Evolutionary conservation across 208 protist genomes (phyloP).

Genomic region (Crithidia acanthocephali): DNA sequence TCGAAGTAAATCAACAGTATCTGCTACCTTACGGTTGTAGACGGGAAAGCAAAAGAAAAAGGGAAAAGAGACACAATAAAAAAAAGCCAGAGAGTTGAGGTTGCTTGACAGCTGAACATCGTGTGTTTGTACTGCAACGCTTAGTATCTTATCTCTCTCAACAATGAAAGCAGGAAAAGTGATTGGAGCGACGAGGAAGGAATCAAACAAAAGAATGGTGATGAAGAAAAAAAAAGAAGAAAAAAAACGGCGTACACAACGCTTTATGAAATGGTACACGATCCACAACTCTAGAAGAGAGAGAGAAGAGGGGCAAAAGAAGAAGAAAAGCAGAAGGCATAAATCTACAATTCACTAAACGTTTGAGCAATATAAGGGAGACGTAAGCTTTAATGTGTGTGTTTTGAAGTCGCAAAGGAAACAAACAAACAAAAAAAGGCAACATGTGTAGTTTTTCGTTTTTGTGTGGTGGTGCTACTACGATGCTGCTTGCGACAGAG

Average conservation of each 20-base stretch:
- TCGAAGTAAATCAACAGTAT: neutral
- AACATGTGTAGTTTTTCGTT: too few relatives aligned
- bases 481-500: too few relatives aligned
- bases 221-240: neutral
- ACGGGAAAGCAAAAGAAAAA: constrained; percentile 28
- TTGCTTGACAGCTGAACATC: constrained; percentile 15
- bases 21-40: neutral
- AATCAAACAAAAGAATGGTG: neutral
- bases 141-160: neutral
- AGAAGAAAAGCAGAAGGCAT: neutral
- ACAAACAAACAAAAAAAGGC: neutral
- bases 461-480: too few relatives aligned
- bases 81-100: constrained; percentile 10
- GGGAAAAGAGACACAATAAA: neutral
- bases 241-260: neutral
- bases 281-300: neutral
- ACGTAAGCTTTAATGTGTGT: too few relatives aligned
- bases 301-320: neutral
- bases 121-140: constrained; percentile 5
- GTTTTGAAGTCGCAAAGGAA: too few relatives aligned
- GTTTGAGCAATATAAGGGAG: too few relatives aligned
- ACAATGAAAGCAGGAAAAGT: constrained; percentile 2
- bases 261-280: too few relatives aligned
- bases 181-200: neutral
- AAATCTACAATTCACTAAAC: too few relatives aligned